Conservation (phyloP, 1,284 basidiomycete genomes). For the Leccinum pallidistipes region DNA sequence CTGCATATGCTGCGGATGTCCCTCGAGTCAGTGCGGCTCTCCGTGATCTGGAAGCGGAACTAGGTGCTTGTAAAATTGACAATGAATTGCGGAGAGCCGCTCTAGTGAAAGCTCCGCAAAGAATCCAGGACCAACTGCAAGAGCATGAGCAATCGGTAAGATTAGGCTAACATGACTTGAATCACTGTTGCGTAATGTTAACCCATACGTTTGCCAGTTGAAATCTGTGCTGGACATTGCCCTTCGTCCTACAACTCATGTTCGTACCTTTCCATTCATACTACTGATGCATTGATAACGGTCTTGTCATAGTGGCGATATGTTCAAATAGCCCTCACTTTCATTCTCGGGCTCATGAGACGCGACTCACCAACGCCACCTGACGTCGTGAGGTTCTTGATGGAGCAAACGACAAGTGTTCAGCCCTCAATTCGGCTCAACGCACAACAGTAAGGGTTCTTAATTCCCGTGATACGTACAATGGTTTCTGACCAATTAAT, state of each 20-base stretch:
- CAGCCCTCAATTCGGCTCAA: constrained; percentile 79
- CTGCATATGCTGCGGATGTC: constrained; percentile 52
- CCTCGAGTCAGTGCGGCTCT: constrained; percentile 48
- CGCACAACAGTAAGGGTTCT: constrained; percentile 59
- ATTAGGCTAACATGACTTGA: not conserved
- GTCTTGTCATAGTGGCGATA: constrained; percentile 78
- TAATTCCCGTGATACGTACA: constrained; percentile 14
- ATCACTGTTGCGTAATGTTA: constrained; percentile 1
- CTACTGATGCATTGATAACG: constrained; percentile 5
- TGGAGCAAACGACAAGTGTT: constrained; percentile 70
- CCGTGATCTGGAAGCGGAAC: constrained; percentile 48
- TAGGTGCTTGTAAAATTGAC: constrained; percentile 46
- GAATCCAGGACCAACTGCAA: constrained; percentile 44
- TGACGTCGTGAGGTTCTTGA: constrained; percentile 68
- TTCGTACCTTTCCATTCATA: constrained; percentile 36
- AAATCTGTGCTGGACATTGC: constrained; percentile 71
- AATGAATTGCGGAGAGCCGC: constrained; percentile 45
- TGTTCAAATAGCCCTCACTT: constrained; percentile 73
- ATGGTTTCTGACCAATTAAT: constrained; percentile 15
- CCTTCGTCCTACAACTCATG: constrained; percentile 66
- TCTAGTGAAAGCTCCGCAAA: constrained; percentile 40
- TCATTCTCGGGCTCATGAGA: constrained; percentile 72
- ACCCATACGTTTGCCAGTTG: constrained; percentile 41
- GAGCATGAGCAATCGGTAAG: constrained; percentile 52
- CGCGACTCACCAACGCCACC: constrained; percentile 72